Percentiles rank a stretch among this genome's conserved stretches.
Evolutionary conservation across 768 basidiomycete genomes (phyloP).

Genomic region (Mrakia hoshinonis): DNA sequence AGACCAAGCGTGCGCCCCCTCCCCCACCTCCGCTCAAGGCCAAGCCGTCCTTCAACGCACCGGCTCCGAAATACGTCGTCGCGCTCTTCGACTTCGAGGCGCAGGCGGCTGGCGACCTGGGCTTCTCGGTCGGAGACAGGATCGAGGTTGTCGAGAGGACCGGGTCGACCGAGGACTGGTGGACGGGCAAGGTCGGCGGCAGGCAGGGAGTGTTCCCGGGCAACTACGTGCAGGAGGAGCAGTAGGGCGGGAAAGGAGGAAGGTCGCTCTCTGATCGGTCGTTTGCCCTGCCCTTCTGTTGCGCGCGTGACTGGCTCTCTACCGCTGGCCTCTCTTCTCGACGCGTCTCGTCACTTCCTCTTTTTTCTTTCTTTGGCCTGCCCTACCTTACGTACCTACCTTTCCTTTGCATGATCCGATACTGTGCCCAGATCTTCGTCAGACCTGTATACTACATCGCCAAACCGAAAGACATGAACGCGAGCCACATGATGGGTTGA

Average conservation of each 20-base stretch:
- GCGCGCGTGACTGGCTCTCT: too few relatives aligned
- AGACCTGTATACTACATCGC: too few relatives aligned
- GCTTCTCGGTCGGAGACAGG: constrained; percentile 27
- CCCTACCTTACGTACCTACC: too few relatives aligned
- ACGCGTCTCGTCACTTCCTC: not conserved
- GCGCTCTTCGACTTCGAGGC: constrained; percentile 92
- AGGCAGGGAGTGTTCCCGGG: constrained; percentile 30
- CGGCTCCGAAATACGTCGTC: constrained; percentile 64
- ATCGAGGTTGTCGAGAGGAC: constrained; percentile 29
- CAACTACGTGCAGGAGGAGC: constrained; percentile 33
- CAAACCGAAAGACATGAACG: too few relatives aligned
- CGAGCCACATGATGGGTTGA: too few relatives aligned
- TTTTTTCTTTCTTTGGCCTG: too few relatives aligned
- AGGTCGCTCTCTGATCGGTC: too few relatives aligned
- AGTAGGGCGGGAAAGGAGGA: too few relatives aligned
- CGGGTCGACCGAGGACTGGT: constrained; percentile 23
- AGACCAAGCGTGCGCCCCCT: constrained; percentile 67
- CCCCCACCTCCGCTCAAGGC: constrained; percentile 87
- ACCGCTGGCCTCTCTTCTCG: too few relatives aligned
- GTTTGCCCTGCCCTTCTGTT: not conserved
- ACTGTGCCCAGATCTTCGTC: too few relatives aligned
- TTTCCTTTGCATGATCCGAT: too few relatives aligned
- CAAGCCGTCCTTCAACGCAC: constrained; percentile 60
- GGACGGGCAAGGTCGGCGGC: constrained; percentile 26
- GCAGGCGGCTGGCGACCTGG: constrained; percentile 38